Conservation (phyloP, 2,329 filamentous ascomycete genomes). For the Ceratocystis destructans region DNA sequence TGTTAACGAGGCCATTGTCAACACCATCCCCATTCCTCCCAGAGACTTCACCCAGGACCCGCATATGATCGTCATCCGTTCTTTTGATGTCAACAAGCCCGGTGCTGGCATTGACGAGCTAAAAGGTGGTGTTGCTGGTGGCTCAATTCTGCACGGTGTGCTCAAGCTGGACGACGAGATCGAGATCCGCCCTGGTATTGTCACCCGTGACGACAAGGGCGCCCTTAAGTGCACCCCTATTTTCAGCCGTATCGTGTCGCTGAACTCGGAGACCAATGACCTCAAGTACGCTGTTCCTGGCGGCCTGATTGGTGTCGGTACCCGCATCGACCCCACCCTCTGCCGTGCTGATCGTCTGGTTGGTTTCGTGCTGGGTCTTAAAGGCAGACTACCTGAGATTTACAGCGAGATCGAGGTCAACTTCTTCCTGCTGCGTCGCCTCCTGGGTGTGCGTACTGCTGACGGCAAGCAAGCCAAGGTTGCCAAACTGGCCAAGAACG, state of each 20-base stretch:
- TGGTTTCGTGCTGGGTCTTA: conserved; percentile 90
- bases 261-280: conserved; percentile 97
- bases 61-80: conserved; percentile 98
- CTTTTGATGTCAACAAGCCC: conserved; percentile 99
- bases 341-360: conserved; percentile 98
- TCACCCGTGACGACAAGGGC: conserved; percentile 85
- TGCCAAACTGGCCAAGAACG: conserved; percentile 93
- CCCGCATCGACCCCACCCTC: conserved; percentile 89
- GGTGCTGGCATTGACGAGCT: conserved; percentile 97
- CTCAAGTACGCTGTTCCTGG: conserved; percentile 96
- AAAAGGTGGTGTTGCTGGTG: conserved; percentile 97
- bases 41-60: conserved; percentile 85
- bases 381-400: conserved; percentile 85
- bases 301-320: conserved; percentile 96
- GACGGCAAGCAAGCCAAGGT: conserved; percentile 99
- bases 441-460: conserved; percentile 92
- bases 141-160: conserved; percentile 89
- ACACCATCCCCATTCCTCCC: conserved; percentile 81
- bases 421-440: conserved; percentile 90
- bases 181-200: conserved; percentile 96
- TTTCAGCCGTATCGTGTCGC: conserved; percentile 83
- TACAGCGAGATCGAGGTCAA: conserved; percentile 98
- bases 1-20: conserved; percentile 90
- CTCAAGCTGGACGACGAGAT: conserved; percentile 96
- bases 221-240: conserved; percentile 95